These are phyloP conservation scores for Citrus maxima DNA, from an alignment of 345 rosid species.

Conservation along the genomic window DNA sequence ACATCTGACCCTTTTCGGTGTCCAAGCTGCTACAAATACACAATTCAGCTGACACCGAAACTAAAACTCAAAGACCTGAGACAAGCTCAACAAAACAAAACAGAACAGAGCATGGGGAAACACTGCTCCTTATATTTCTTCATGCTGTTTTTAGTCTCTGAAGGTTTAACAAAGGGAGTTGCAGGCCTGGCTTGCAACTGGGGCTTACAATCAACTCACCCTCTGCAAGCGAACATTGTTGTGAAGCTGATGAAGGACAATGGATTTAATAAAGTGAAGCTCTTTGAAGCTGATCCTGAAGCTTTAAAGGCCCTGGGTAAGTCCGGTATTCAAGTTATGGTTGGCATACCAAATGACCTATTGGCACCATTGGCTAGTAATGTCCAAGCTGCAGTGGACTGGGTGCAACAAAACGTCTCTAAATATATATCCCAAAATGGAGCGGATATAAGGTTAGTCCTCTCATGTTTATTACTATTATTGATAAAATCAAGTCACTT, in stretches of 20 bases:
- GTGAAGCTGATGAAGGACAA: conserved; percentile 71
- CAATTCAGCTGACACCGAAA: background rate
- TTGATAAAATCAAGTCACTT: too few species aligned
- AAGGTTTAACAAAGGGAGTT: conserved; percentile 23
- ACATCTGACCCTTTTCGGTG: conserved; percentile 12
- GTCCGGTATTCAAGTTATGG: conserved; percentile 89
- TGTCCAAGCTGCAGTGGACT: conserved; percentile 49
- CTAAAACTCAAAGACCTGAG: background rate
- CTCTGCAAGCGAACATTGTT: conserved; percentile 55
- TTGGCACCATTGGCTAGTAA: conserved; percentile 57
- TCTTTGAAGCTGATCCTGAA: conserved; percentile 82
- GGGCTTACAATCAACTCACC: conserved; percentile 72
- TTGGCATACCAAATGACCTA: conserved; percentile 87
- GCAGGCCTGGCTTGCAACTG: conserved; percentile 74
- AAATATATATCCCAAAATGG: conserved; percentile 54
- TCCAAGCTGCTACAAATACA: background rate
- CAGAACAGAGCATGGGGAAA: conserved; percentile 27
- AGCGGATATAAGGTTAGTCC: conserved; percentile 54
- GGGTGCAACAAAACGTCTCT: conserved; percentile 81
- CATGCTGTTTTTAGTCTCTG: conserved; percentile 15
- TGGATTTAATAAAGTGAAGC: conserved; percentile 83
- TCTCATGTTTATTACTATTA: background rate
- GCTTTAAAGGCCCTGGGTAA: conserved; percentile 76
- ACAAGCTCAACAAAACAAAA: background rate
- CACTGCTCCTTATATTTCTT: conserved; percentile 16